Conservation (phyloP, 2,329 filamentous ascomycete species). For the Seiridium cupressi region DNA sequence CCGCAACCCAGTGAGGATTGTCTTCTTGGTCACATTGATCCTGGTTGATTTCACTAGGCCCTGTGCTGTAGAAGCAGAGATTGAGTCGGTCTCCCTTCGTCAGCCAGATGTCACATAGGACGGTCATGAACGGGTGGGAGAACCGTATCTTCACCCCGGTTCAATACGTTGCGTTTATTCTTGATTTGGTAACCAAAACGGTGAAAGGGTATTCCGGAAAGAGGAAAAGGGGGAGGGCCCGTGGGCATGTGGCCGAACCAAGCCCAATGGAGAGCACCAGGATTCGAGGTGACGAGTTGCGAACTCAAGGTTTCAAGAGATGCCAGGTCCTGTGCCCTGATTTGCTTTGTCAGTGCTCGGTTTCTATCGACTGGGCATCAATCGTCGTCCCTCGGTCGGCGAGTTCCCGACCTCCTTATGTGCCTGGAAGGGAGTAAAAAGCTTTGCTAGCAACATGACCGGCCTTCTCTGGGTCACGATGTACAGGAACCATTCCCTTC, state of each 20-base stretch:
- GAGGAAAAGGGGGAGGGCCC: constrained; percentile 1
- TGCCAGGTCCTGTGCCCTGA: not conserved
- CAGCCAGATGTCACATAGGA: too few species aligned
- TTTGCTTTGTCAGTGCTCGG: not conserved
- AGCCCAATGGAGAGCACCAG: not conserved
- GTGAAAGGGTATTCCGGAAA: not conserved
- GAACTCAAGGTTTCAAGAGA: not conserved
- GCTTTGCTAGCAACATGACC: not conserved
- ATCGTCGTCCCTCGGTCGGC: not conserved
- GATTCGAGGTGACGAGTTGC: constrained; percentile 2
- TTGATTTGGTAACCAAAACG: too few species aligned
- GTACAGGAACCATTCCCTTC: not conserved
- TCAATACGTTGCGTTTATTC: too few species aligned
- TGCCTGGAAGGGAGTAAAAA: not conserved
- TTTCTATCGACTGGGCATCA: not conserved
- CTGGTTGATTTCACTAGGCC: too few species aligned
- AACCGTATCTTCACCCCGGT: too few species aligned
- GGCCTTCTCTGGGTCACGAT: not conserved
- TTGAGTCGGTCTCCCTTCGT: too few species aligned
- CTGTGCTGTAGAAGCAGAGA: too few species aligned
- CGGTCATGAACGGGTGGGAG: too few species aligned
- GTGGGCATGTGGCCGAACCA: constrained; percentile 4
- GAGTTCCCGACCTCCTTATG: not conserved
- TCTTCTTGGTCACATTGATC: too few species aligned
- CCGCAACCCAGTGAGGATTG: too few species aligned